phyloP scores from a whole-genome alignment of 768 basidiomycete genomes.

The Phylloporus sp. region DNA sequence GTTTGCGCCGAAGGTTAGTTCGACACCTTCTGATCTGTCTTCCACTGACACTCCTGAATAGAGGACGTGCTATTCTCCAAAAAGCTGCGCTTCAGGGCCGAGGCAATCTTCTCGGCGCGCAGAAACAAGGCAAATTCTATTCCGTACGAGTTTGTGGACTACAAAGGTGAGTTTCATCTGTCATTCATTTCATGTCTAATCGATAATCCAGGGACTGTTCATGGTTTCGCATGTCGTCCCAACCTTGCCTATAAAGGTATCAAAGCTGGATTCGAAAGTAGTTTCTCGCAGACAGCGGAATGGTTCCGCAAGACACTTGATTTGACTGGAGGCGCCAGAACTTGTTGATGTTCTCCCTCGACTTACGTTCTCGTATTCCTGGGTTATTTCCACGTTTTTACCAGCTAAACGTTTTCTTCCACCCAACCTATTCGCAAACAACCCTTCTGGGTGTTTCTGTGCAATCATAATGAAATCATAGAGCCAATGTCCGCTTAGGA shows the following conservation, averaged over 20 bases:
- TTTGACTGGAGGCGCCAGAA: too few species aligned
- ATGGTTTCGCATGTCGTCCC: constrained; percentile 48
- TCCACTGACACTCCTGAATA: constrained; percentile 9
- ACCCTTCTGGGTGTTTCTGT: too few species aligned
- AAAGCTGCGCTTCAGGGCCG: constrained; percentile 23
- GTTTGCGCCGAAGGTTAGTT: constrained; percentile 35
- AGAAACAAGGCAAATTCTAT: constrained; percentile 26
- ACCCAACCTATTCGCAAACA: not conserved
- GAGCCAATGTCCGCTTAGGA: constrained; percentile 29
- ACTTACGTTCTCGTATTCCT: too few species aligned
- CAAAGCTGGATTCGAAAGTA: constrained; percentile 42
- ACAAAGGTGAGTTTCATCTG: constrained; percentile 27
- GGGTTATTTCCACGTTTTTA: too few species aligned
- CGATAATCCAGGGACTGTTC: constrained; percentile 37
- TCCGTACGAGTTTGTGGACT: constrained; percentile 36
- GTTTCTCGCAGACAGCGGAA: constrained; percentile 37
- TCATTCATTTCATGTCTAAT: constrained; percentile 1
- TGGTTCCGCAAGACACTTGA: constrained; percentile 41
- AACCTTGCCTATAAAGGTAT: constrained; percentile 40
- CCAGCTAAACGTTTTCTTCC: too few species aligned
- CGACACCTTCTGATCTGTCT: not conserved
- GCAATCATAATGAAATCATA: not conserved
- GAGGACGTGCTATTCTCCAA: constrained; percentile 33
- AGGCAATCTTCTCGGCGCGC: constrained; percentile 30
- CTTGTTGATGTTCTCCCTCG: not conserved